phyloP scores from a whole-genome alignment of 2,329 filamentous ascomycete genomes.

The Alternaria alternata region DNA sequence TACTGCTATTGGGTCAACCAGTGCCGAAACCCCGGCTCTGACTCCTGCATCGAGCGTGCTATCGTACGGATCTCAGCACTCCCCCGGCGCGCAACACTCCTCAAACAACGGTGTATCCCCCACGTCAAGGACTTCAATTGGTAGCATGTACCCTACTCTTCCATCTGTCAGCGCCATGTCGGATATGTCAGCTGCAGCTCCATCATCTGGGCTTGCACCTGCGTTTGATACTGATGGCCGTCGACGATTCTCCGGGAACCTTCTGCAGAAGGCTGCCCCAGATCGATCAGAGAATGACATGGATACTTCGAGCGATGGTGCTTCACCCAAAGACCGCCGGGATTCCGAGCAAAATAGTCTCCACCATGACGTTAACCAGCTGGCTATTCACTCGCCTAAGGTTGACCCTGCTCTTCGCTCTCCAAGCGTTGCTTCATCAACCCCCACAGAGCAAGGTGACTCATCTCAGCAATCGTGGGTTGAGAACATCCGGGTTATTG shows the following conservation, averaged over 20 bases:
- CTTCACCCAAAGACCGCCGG: conserved; percentile 43
- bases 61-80: conserved; percentile 81
- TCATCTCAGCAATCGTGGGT: conserved; percentile 64
- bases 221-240: conserved; percentile 68
- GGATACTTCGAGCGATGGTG: conserved; percentile 52
- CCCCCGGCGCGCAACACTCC: conserved; percentile 68
- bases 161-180: conserved; percentile 74
- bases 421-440: conserved; percentile 49
- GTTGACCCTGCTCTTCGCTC: conserved; percentile 52
- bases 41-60: conserved; percentile 78
- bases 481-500: conserved; percentile 70
- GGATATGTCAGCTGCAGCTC: conserved; percentile 67
- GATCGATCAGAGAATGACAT: conserved; percentile 47
- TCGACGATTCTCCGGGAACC: conserved; percentile 68
- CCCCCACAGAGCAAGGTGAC: conserved; percentile 46
- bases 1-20: conserved; percentile 52
- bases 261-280: conserved; percentile 60
- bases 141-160: conserved; percentile 77
- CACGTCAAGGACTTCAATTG: conserved; percentile 62
- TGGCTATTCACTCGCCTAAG: conserved; percentile 52
- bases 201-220: conserved; percentile 73
- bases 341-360: conserved; percentile 48
- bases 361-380: conserved; percentile 50
- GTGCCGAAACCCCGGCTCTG: conserved; percentile 73
- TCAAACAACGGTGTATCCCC: conserved; percentile 68